Evolutionary conservation across 2,329 filamentous ascomycete species (phyloP), one percentile per base, ranked within the genome.

Genomic region (Fusarium chlamydosporum): DNA sequence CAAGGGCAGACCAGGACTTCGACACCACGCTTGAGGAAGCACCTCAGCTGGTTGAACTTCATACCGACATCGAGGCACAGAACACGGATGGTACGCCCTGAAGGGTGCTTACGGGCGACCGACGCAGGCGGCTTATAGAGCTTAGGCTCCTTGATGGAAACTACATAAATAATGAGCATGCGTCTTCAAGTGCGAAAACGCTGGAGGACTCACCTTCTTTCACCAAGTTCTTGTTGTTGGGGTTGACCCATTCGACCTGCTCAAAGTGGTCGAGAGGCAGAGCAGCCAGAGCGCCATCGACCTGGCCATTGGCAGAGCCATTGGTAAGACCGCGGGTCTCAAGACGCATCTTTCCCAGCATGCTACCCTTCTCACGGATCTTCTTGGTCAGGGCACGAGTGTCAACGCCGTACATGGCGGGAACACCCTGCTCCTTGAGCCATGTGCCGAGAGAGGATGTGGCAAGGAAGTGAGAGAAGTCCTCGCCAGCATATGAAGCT

Each of bases 41-140:
- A 99, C 72, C 96, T 89, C 74, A 99, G 86, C 83, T 99, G 96
- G 83, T 98, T 99, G 83, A 93, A 97, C 83, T 99, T 99, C 85
- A 98, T 90, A 79, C 96, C 96, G 73, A 99, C 95, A 82, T 99
- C 96, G 73, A 99, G 88, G 78, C 94, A 97, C 51, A 98, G 85
- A 65, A 99, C 90, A 77, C 94, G 92, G 61, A 98, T 86, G 50
- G 91, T 86, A 74, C 94, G 92, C 66, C 95, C 96, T 58, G 93
- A 96, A 40, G 94, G 92, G 81, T 97, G 94, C 81, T 92, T 91
- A 74, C 97, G 87, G 68, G 91, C 89, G 74, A 85, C 87, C 61
- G 89, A 86, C 34, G 89, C 82, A 68, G 89, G 88, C 55, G 94
- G 94, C 74, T 89, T 89, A 82, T 95, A 98, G 59, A 97, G 86